Evolutionary conservation across 1,139 yeast species (phyloP).

Genomic region (Taphrina deformans): DNA sequence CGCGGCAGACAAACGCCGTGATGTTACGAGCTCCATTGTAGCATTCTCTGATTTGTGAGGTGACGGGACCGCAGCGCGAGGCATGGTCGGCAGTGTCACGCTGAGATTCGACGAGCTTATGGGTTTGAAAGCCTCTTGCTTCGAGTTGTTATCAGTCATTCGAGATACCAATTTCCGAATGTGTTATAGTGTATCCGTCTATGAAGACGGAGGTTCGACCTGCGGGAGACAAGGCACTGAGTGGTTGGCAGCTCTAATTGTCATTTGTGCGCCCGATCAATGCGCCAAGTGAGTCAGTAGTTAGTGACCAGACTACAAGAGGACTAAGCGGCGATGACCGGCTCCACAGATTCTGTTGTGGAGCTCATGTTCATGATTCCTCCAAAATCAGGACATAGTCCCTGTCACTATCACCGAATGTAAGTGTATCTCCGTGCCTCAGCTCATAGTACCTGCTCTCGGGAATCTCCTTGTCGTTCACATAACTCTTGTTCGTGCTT

Average conservation of each 20-base stretch:
- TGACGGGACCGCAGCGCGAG: not conserved
- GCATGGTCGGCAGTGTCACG: not conserved
- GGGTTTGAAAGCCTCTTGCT: not conserved
- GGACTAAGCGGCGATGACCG: not conserved
- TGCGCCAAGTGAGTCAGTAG: too few relatives aligned
- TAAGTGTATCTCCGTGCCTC: constrained; percentile 52
- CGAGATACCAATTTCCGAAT: too few relatives aligned
- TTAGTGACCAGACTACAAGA: too few relatives aligned
- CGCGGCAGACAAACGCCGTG: not conserved
- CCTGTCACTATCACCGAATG: constrained; percentile 49
- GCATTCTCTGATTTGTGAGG: not conserved
- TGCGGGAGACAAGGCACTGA: too few relatives aligned
- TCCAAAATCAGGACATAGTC: constrained; percentile 44
- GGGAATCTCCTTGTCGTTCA: constrained; percentile 54
- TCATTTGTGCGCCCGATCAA: too few relatives aligned
- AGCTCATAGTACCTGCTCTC: constrained; percentile 54
- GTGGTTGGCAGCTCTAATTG: too few relatives aligned
- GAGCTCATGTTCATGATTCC: not conserved
- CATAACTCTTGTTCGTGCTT: constrained; percentile 56
- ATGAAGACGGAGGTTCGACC: too few relatives aligned
- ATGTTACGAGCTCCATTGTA: not conserved
- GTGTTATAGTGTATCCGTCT: too few relatives aligned
- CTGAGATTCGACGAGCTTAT: not conserved
- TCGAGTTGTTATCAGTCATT: not conserved
- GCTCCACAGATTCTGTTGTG: not conserved